These are phyloP conservation scores for Ceratocystis albifundus DNA, from an alignment of 2,329 filamentous ascomycete species.

Conservation along the genomic window DNA sequence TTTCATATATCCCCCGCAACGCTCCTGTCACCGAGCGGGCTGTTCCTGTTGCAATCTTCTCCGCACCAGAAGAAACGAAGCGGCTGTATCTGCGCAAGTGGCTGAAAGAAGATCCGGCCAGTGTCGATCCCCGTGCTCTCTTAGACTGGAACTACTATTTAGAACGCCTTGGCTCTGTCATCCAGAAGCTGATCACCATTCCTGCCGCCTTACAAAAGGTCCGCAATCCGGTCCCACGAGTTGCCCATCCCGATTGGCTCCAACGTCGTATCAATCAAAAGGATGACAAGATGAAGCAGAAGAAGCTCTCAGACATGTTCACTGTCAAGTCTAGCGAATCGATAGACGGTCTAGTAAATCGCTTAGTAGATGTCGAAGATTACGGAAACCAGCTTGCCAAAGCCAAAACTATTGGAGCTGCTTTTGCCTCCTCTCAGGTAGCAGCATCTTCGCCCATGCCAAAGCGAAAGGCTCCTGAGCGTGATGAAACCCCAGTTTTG, in stretches of 20 bases:
- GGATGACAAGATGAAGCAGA: constrained; percentile 96
- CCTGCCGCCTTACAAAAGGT: constrained; percentile 92
- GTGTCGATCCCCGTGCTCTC: constrained; percentile 80
- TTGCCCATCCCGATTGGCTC: constrained; percentile 93
- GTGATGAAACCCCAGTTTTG: constrained; percentile 37
- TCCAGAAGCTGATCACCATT: constrained; percentile 98
- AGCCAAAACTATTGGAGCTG: constrained; percentile 46
- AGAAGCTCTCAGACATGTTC: constrained; percentile 94
- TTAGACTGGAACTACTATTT: constrained; percentile 97
- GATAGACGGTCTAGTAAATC: constrained; percentile 55
- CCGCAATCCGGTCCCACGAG: constrained; percentile 83
- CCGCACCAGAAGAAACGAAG: constrained; percentile 79
- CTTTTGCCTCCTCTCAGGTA: constrained; percentile 46
- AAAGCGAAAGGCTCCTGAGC: constrained; percentile 63
- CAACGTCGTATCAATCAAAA: constrained; percentile 87
- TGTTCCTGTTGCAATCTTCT: constrained; percentile 93
- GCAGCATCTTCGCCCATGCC: constrained; percentile 35
- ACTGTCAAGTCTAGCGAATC: constrained; percentile 52
- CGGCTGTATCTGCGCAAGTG: constrained; percentile 85
- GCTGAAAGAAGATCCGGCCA: constrained; percentile 81
- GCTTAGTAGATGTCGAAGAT: constrained; percentile 65
- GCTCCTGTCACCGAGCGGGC: constrained; percentile 91
- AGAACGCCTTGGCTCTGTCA: constrained; percentile 88
- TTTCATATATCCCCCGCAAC: constrained; percentile 73
- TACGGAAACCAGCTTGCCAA: constrained; percentile 55